These are phyloP conservation scores for Diddensiella transvaalensis DNA, from an alignment of 805 yeast species.

Conservation along the genomic window DNA sequence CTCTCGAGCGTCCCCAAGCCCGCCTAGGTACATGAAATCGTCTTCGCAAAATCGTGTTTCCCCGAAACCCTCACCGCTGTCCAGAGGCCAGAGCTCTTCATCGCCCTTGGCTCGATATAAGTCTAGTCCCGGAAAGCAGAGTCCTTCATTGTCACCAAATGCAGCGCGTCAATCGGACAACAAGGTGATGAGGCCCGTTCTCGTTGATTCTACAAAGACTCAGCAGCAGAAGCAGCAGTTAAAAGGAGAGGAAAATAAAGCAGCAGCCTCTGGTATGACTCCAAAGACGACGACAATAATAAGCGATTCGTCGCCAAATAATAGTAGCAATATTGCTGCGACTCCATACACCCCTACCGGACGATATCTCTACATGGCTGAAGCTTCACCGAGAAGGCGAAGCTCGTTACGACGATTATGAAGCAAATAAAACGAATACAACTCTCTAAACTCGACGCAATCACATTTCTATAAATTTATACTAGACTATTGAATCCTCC, in stretches of 20 bases:
- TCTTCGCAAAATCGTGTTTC: conserved; percentile 23
- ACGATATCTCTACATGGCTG: conserved; percentile 11
- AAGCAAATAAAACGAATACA: background rate
- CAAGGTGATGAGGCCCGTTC: background rate
- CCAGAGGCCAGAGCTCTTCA: background rate
- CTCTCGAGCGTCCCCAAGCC: conserved; percentile 21
- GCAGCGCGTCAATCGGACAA: background rate
- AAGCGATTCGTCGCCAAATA: background rate
- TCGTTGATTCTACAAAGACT: background rate
- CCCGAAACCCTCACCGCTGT: conserved; percentile 19
- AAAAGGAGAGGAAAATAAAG: too few relatives aligned
- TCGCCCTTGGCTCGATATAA: conserved; percentile 1
- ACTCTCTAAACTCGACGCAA: too few relatives aligned
- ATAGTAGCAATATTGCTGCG: background rate
- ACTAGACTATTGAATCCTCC: too few relatives aligned
- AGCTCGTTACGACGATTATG: background rate
- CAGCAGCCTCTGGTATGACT: background rate
- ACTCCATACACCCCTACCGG: conserved; percentile 12
- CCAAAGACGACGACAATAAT: background rate
- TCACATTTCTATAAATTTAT: too few relatives aligned
- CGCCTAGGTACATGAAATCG: conserved; percentile 24
- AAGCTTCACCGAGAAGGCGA: conserved; percentile 8
- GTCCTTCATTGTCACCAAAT: background rate
- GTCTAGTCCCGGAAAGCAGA: background rate
- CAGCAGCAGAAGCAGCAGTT: too few relatives aligned